These are phyloP conservation scores for Neurospora pannonica DNA, from an alignment of 495 filamentous ascomycete genomes.

Conservation along the genomic window DNA sequence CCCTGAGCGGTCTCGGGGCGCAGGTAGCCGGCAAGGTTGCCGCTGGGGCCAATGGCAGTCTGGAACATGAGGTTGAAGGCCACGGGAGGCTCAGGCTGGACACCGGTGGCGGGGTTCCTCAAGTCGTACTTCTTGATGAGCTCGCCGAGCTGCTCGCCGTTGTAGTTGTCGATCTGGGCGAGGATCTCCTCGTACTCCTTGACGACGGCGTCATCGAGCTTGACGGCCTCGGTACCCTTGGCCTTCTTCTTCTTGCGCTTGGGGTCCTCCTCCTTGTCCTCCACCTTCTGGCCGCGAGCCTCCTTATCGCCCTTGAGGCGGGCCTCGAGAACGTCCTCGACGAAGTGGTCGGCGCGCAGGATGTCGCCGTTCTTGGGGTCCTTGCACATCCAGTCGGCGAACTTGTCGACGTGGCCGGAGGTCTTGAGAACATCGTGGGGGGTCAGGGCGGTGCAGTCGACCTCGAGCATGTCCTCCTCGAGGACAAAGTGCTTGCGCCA, in stretches of 20 bases:
- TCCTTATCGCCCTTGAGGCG: constrained; percentile 74
- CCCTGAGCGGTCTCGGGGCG: constrained; percentile 69
- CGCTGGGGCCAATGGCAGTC: constrained; percentile 61
- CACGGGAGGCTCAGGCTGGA: constrained; percentile 51
- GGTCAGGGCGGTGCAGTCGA: constrained; percentile 77
- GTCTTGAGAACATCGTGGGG: constrained; percentile 91
- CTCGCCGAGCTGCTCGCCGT: constrained; percentile 56
- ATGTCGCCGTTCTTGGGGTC: constrained; percentile 97
- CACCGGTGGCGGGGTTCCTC: constrained; percentile 53
- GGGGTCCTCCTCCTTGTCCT: constrained; percentile 47
- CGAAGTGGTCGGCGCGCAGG: constrained; percentile 87
- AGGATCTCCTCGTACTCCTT: constrained; percentile 63
- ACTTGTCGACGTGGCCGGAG: constrained; percentile 93
- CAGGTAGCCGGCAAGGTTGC: constrained; percentile 49
- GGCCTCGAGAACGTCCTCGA: constrained; percentile 82
- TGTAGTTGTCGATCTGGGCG: constrained; percentile 70
- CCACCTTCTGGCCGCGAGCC: constrained; percentile 62
- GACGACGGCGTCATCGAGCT: constrained; percentile 57
- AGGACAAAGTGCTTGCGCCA: constrained; percentile 89
- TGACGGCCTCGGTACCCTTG: constrained; percentile 48
- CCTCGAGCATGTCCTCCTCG: constrained; percentile 86
- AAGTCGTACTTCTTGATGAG: constrained; percentile 66
- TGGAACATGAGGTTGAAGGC: constrained; percentile 76
- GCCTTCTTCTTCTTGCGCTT: constrained; percentile 47
- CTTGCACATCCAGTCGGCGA: constrained; percentile 99